These are phyloP conservation scores for Mycosphaerella sp. DNA, from an alignment of 2,329 filamentous ascomycete genomes.

Conservation along the genomic window DNA sequence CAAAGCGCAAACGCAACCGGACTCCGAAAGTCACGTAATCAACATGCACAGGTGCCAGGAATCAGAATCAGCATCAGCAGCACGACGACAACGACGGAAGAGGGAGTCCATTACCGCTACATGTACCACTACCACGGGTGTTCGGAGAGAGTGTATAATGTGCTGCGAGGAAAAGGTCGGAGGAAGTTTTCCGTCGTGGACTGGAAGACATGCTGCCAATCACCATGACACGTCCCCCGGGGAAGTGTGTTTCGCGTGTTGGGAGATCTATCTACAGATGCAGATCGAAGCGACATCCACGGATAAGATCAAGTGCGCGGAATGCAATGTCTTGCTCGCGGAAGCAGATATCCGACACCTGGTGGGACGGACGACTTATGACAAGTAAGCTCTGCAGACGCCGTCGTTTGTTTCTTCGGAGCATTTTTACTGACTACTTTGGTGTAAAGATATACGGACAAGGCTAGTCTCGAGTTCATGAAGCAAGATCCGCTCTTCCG, in stretches of 20 bases:
- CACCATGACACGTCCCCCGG: not conserved
- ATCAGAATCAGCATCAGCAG: not conserved
- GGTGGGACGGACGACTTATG: not conserved
- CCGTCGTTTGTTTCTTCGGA: not conserved
- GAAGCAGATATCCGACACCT: not conserved
- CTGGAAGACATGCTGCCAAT: not conserved
- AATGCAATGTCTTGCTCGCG: not conserved
- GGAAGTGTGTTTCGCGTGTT: not conserved
- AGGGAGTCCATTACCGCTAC: too few relatives aligned
- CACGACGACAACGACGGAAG: not conserved
- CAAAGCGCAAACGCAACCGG: too few relatives aligned
- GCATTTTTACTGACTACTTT: not conserved
- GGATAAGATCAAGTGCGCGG: not conserved
- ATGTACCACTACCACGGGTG: not conserved
- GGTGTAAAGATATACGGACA: constrained; percentile 4
- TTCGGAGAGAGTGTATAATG: not conserved
- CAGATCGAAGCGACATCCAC: not conserved
- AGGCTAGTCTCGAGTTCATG: constrained; percentile 4
- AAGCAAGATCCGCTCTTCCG: constrained; percentile 2
- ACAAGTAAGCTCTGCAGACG: not conserved
- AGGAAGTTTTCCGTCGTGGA: not conserved
- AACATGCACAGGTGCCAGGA: not conserved
- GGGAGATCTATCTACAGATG: not conserved
- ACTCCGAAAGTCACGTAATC: not conserved
- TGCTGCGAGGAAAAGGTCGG: not conserved